phyloP scores from a whole-genome alignment of 768 basidiomycete species.

The Piloderma croceum region DNA sequence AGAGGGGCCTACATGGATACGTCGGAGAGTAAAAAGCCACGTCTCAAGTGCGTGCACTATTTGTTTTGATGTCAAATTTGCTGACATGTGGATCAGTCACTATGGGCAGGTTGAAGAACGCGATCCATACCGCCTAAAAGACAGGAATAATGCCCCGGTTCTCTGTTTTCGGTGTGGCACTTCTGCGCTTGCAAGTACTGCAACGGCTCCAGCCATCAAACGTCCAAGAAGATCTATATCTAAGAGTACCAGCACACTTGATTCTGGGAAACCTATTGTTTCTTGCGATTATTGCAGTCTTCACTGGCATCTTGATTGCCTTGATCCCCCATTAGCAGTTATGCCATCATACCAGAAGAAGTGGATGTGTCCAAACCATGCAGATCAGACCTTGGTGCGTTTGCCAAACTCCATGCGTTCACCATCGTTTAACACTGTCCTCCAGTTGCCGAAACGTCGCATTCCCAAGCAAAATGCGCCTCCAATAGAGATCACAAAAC shows the following conservation, averaged over 20 bases:
- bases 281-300: conserved; percentile 94
- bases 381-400: conserved; percentile 79
- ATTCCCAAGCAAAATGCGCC: conserved; percentile 65
- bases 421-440: conserved; percentile 12
- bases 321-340: conserved; percentile 80
- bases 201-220: conserved; percentile 49
- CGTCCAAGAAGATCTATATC: conserved; percentile 47
- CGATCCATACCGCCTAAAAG: conserved; percentile 81
- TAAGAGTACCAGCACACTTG: conserved; percentile 34
- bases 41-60: conserved; percentile 64
- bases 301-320: conserved; percentile 96
- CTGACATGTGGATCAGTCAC: conserved; percentile 43
- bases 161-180: conserved; percentile 87
- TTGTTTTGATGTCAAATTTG: conserved; percentile 3
- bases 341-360: conserved; percentile 87
- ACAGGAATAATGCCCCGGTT: conserved; percentile 77
- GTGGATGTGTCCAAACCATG: conserved; percentile 99
- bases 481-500: conserved; percentile 70
- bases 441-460: conserved; percentile 72
- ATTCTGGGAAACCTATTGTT: conserved; percentile 70
- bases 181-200: conserved; percentile 63
- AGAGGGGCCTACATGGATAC: conserved; percentile 82
- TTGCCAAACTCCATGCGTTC: conserved; percentile 7
- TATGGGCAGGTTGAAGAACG: conserved; percentile 88
- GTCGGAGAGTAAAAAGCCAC: conserved; percentile 68